Evolutionary conservation across 768 basidiomycete genomes (phyloP), one percentile per base, ranked within the genome.

Genomic region (Pleurotus salmoneostramineus): DNA sequence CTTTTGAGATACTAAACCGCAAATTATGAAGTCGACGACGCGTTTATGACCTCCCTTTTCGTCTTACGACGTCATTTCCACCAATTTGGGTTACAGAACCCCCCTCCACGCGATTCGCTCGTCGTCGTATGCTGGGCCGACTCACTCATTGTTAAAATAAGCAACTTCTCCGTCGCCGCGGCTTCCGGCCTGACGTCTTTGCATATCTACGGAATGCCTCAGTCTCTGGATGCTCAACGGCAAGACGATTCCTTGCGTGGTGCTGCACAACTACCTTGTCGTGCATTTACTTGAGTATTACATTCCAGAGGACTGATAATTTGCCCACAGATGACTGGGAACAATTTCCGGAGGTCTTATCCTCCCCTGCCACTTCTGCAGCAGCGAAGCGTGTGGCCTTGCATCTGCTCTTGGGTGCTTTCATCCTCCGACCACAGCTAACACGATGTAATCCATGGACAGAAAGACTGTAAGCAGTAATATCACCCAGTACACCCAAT

Each of bases 91-190:
- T 66, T 73, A 10, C 67, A 66, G 35, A 27, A 27, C 21, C 67
- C 73, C 34, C 42, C 68, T n/a, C 33, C 61, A 3, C 57, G 60
- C 10, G 61, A 57, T n/a, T 44, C 69, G 14, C 64, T 67, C 7
- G 66, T 74, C 10, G 59, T 80, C n/a, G 70, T 85, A 52, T 89
- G 83, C 63, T 90, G 86, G 84, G 82, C 83, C 7, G 88, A 91
- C 58, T 71, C 79, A 49, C 56, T 89, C 5, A 65, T 91, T 21
- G 78, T 78, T 7, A 82, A 76, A 61, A 64, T 91, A 5, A 76
- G 79, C 34, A 72, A 78, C n/a, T 63, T 69, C 11, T 60, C 66
- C 32, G 42, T 64, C 11, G 56, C 50, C 7, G 37, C 72, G 12
- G 67, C 67, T n/a, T 56, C 37, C 17, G 65, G 56, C 40, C 69